Percentiles rank a stretch among this genome's conserved stretches.
phyloP scores from a whole-genome alignment of 345 rosid species.

The Aquilaria sinensis region DNA sequence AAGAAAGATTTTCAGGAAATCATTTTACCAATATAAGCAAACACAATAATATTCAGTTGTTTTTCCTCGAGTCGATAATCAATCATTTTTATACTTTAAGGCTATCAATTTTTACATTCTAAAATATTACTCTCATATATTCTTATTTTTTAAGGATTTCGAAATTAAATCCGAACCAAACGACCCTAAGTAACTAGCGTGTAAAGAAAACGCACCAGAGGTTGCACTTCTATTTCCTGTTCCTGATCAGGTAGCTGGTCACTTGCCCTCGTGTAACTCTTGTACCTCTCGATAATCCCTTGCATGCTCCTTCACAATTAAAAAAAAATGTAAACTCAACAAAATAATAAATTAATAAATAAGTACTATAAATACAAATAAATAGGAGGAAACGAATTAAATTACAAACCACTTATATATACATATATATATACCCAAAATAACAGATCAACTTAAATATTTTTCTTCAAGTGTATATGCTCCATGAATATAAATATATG shows the following conservation, averaged over 20 bases:
- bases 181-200: too few species aligned
- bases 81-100: too few species aligned
- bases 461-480: not conserved
- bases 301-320: slow-evolving; percentile 38
- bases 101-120: too few species aligned
- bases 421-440: not conserved
- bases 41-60: too few species aligned
- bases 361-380: not conserved
- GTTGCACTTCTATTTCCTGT: slow-evolving; percentile 18
- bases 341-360: not conserved
- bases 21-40: too few species aligned
- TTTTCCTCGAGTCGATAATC: too few species aligned
- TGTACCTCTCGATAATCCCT: slow-evolving; percentile 54
- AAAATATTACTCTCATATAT: too few species aligned
- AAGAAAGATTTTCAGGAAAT: too few species aligned
- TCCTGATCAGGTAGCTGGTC: slow-evolving; percentile 13
- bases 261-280: slow-evolving; percentile 37
- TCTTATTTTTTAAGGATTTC: too few species aligned
- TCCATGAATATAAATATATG: not conserved
- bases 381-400: not conserved
- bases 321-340: not conserved
- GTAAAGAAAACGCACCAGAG: slow-evolving; percentile 21
- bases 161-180: too few species aligned
- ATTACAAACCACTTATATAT: too few species aligned
- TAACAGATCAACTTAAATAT: not conserved